Evolutionary conservation across 306 rosid genomes (phyloP), one percentile per base, ranked within the genome.

Genomic region (Echinosophora koreensis): DNA sequence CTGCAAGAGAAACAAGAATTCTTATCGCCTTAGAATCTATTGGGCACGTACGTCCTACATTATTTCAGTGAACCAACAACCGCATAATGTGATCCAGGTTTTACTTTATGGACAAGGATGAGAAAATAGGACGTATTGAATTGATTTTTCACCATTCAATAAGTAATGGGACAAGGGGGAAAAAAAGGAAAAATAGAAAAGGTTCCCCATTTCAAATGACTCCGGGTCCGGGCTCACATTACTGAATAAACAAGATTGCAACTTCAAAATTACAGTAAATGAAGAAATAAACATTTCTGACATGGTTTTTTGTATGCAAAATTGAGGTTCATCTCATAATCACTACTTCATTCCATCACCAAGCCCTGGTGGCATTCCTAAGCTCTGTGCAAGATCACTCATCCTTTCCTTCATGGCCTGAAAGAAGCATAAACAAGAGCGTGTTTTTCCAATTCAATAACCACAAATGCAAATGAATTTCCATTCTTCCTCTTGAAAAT

Each of bases 341-440:
- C 74, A 65, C 85, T 82, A 88, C 88, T 90, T 82, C 22, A 85
- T 16, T 30, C 76, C 84, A 1, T 76, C 90, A 35, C 80, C 18
- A 17, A 81, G 63, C 49, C 90, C 88, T 0, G 83, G 86, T 0
- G 84, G 88, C 88, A 87, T 75, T 78, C 84, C 88, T 69, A 84
- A 79, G 73, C 86, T 81, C 62, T 84, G 84, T n/a, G 90, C 86
- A 61, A 84, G 86, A 79, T 82, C 84, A 32, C 82, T 76, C 88
- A 84, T 84, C 82, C 90, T 75, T 74, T 81, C 90, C 86, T 84
- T 84, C 88, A 84, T 86, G 82, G 87, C 87, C 87, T 86, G 86
- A n/a, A n/a, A n/a, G 39, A 50, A 80, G 68, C 56, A 77, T 8
- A 77, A 49, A 38, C 66, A 83, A 59, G 55, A 60, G 8, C 42